phyloP scores from a whole-genome alignment of 495 filamentous ascomycete species.

The Podospora conica region DNA sequence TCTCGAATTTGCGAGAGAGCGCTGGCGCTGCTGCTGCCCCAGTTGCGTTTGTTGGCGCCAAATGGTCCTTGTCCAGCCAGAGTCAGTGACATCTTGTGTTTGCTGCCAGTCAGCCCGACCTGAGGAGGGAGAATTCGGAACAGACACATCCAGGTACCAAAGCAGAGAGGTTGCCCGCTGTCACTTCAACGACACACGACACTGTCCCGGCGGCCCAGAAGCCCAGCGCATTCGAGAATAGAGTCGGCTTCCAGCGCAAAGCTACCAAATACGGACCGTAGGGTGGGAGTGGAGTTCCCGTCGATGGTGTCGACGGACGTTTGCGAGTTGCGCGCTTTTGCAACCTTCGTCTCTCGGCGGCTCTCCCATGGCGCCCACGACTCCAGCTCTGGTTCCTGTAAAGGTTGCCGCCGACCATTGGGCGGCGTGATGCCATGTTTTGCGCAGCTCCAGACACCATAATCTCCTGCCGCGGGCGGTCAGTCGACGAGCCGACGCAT shows the following conservation, averaged over 20 bases:
- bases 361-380: conserved; percentile 3
- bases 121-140: too few species aligned
- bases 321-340: conserved; percentile 8
- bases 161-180: neutral
- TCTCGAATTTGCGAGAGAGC: neutral
- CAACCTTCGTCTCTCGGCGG: conserved; percentile 3
- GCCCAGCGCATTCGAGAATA: neutral
- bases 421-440: conserved; percentile 12
- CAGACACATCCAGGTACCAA: too few species aligned
- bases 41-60: too few species aligned
- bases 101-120: neutral
- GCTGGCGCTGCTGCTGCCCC: too few species aligned
- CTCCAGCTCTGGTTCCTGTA: neutral
- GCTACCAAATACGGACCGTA: neutral
- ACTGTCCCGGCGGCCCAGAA: neutral
- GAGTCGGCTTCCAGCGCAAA: neutral
- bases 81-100: too few species aligned
- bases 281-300: conserved; percentile 5
- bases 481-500: conserved; percentile 14
- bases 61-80: too few species aligned
- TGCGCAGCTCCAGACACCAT: conserved; percentile 6
- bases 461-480: conserved; percentile 11
- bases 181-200: neutral
- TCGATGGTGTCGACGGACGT: neutral
- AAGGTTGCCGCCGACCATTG: conserved; percentile 11